Evolutionary conservation across 2,329 filamentous ascomycete genomes (phyloP).

Genomic region (Trichoderma sp.): DNA sequence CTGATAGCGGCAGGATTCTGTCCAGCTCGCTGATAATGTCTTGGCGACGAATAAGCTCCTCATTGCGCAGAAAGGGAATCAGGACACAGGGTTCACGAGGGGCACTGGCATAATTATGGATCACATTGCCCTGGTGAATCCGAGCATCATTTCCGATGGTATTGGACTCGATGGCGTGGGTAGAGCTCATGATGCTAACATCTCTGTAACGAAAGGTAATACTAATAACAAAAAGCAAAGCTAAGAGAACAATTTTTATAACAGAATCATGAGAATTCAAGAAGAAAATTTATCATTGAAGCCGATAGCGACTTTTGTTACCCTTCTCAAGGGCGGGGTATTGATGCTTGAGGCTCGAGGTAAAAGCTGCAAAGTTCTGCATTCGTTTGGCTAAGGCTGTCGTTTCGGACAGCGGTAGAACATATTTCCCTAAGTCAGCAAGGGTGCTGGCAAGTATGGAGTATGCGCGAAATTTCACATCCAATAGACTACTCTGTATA

Average conservation of each 20-base stretch:
- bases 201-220: neutral
- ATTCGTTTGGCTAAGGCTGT: neutral
- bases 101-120: neutral
- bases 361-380: neutral
- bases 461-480: neutral
- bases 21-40: conserved; percentile 20
- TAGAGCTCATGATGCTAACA: neutral
- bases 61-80: neutral
- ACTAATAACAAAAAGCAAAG: neutral
- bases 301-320: neutral
- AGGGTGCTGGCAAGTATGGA: neutral
- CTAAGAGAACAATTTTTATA: neutral
- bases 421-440: neutral
- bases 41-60: conserved; percentile 4
- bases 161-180: neutral
- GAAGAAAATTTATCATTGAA: neutral
- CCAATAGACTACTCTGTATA: no score
- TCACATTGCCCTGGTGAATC: neutral
- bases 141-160: neutral
- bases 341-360: neutral
- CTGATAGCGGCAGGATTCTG: neutral
- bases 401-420: neutral
- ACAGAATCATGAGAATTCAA: neutral
- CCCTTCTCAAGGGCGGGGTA: neutral
- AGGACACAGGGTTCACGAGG: neutral